These are phyloP conservation scores for Gracilaria vermiculophylla DNA, from an alignment of 23 red algal genomes.

Conservation along the genomic window DNA sequence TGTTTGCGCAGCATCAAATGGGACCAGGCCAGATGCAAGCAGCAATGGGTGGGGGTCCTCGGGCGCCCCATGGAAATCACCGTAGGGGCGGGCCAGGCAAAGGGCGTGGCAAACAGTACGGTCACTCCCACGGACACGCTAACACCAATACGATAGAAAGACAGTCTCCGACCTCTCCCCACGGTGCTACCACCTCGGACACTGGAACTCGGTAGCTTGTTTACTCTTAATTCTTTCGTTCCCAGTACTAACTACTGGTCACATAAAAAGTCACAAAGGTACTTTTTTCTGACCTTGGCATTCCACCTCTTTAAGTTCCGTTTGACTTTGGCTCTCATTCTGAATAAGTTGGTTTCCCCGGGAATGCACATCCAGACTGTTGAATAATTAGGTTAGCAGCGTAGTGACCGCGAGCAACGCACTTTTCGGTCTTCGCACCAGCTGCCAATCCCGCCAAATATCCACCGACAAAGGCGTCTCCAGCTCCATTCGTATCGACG, in stretches of 20 bases:
- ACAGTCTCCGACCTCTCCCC: slow-evolving; percentile 22
- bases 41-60: not conserved
- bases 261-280: slow-evolving; percentile 32
- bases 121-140: slow-evolving; percentile 14
- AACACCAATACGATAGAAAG: slow-evolving; percentile 15
- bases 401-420: slow-evolving; percentile 88
- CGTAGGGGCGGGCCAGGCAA: slow-evolving; percentile 8
- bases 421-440: slow-evolving; percentile 62
- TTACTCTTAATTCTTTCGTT: slow-evolving; percentile 22
- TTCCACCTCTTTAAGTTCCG: not conserved
- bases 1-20: slow-evolving; percentile 40
- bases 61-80: slow-evolving; percentile 19
- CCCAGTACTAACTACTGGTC: slow-evolving; percentile 21
- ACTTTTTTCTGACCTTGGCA: not conserved
- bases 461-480: slow-evolving; percentile 98
- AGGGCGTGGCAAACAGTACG: slow-evolving; percentile 30
- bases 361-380: slow-evolving; percentile 86
- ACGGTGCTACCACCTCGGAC: slow-evolving; percentile 3
- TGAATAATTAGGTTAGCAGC: slow-evolving; percentile 92
- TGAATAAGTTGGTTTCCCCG: slow-evolving; percentile 54
- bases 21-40: slow-evolving; percentile 46
- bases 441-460: slow-evolving; percentile 73
- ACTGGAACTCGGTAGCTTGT: slow-evolving; percentile 26
- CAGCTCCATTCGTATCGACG: slow-evolving; percentile 98
- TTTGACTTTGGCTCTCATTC: not conserved